Evolutionary conservation across 495 filamentous ascomycete species (phyloP).

Genomic region (Podospora bellae-mahoneyi): DNA sequence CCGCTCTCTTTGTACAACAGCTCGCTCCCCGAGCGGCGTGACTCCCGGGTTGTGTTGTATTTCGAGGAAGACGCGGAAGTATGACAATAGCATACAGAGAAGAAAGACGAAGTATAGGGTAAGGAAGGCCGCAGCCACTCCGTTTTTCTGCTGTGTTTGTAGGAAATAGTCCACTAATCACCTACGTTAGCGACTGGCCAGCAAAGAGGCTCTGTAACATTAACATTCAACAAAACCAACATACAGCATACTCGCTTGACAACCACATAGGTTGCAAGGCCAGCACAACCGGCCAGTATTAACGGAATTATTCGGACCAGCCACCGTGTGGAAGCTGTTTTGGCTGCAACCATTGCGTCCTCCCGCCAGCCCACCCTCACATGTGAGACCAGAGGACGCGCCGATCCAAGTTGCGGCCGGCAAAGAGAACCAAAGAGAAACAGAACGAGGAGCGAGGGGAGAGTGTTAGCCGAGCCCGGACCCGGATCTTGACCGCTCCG

Average conservation of each 20-base stretch:
- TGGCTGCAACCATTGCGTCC: constrained; percentile 30
- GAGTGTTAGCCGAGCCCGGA: neutral
- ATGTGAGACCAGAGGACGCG: neutral
- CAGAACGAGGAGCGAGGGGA: neutral
- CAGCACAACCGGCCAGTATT: constrained; percentile 37
- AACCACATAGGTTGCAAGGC: constrained; percentile 41
- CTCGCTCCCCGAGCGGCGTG: constrained; percentile 55
- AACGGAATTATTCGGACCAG: constrained; percentile 42
- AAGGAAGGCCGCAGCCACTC: constrained; percentile 64
- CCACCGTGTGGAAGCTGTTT: constrained; percentile 44
- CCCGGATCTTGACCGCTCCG: neutral
- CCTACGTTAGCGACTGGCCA: neutral
- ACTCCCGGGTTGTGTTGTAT: constrained; percentile 68
- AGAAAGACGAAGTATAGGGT: constrained; percentile 69
- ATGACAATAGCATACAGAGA: constrained; percentile 60
- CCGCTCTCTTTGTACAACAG: constrained; percentile 23
- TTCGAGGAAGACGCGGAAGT: constrained; percentile 62
- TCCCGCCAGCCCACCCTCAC: neutral
- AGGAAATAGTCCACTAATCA: constrained; percentile 62
- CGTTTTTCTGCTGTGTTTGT: constrained; percentile 45
- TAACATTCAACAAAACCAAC: constrained; percentile 6
- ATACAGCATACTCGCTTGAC: constrained; percentile 43
- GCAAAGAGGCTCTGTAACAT: neutral
- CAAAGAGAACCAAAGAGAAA: neutral
- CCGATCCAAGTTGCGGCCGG: constrained; percentile 10